phyloP scores from a whole-genome alignment of 441 rosid genomes.

The Gossypium davidsonii region DNA sequence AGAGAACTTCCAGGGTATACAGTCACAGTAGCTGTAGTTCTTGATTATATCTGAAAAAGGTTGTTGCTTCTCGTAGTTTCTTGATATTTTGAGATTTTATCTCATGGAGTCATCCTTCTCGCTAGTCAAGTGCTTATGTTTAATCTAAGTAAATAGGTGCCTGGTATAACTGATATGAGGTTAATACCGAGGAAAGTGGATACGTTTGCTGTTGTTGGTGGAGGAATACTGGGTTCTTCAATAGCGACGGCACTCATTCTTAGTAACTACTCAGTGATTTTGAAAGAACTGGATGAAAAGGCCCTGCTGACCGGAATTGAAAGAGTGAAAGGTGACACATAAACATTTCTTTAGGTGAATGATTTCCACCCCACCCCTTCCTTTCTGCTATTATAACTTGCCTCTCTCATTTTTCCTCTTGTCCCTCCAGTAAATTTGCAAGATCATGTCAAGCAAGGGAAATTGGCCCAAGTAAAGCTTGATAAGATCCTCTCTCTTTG shows the following conservation, averaged over 20 bases:
- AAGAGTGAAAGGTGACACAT: slow-evolving; percentile 8
- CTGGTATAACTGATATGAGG: slow-evolving; percentile 7
- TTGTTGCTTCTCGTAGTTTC: neutral
- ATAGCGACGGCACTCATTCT: neutral
- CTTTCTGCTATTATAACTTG: neutral
- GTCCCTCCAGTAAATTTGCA: slow-evolving; percentile 2
- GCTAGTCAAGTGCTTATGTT: neutral
- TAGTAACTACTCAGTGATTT: slow-evolving; percentile 3
- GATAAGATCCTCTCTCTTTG: neutral
- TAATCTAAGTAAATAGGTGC: neutral
- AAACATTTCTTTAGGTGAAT: neutral
- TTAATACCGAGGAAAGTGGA: slow-evolving; percentile 7
- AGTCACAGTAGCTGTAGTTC: neutral
- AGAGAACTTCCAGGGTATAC: slow-evolving; percentile 7
- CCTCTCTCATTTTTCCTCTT: neutral
- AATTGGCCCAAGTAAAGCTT: neutral
- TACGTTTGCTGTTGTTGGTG: slow-evolving; percentile 10
- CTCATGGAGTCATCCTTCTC: neutral
- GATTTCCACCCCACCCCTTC: neutral
- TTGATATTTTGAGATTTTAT: neutral
- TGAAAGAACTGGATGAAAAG: slow-evolving; percentile 8
- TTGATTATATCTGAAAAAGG: neutral
- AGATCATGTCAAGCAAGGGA: neutral
- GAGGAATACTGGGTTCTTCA: slow-evolving; percentile 8
- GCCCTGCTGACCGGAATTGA: neutral